Percentiles rank a stretch among this genome's conserved stretches.
Conservation (phyloP, 441 rosid genomes). For the California macrophylla region DNA sequence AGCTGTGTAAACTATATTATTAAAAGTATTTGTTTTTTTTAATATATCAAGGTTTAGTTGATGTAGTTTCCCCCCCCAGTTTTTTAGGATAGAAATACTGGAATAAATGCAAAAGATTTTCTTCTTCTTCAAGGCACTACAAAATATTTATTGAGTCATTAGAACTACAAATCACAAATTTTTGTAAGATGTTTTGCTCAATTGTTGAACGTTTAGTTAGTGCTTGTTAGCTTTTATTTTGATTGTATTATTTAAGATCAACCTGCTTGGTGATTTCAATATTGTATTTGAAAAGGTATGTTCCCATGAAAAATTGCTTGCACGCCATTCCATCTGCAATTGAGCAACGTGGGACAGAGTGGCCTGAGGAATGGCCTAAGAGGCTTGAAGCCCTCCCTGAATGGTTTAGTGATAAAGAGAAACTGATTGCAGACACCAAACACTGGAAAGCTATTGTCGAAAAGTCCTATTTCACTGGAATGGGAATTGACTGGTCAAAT, state of each 20-base stretch:
- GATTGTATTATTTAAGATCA: neutral
- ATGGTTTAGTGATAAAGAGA: conserved; percentile 88
- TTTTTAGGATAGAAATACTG: too few species aligned
- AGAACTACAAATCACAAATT: neutral
- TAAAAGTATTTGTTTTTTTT: too few species aligned
- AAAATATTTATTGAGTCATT: neutral
- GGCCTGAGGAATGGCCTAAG: conserved; percentile 94
- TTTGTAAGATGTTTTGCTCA: neutral
- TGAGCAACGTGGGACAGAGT: conserved; percentile 61
- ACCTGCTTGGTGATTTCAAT: neutral
- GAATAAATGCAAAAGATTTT: too few species aligned
- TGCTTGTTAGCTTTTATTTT: neutral
- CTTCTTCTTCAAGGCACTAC: too few species aligned
- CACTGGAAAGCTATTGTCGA: conserved; percentile 87
- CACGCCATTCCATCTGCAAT: conserved; percentile 57
- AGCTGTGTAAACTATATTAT: neutral
- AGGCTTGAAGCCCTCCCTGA: conserved; percentile 67
- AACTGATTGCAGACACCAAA: conserved; percentile 62
- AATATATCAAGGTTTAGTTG: neutral
- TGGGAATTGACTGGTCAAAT: conserved; percentile 76
- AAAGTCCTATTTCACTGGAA: conserved; percentile 61
- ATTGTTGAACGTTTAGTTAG: neutral
- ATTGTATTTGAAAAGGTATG: conserved; percentile 46
- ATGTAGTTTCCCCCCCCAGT: neutral
- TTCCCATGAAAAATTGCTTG: conserved; percentile 79